Evolutionary conservation across 75 land plant genomes (phyloP).

Genomic region (Cryptomeria japonica): DNA sequence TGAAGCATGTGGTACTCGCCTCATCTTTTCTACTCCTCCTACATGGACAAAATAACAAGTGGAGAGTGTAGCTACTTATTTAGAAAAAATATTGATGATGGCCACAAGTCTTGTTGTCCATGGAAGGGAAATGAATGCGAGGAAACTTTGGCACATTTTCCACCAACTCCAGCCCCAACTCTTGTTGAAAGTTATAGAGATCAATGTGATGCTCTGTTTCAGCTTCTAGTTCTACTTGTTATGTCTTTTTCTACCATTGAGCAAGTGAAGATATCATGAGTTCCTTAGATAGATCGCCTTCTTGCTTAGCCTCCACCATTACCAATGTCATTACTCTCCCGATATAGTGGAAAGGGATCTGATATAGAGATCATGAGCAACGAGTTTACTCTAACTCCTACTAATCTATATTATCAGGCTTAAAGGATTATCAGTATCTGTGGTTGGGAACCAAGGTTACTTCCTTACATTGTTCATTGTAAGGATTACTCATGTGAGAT

Average conservation of each 20-base stretch:
- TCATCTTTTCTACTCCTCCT: conserved; percentile 78
- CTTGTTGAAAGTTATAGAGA: no score
- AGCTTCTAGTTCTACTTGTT: conserved; percentile 63
- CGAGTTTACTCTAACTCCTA: conserved; percentile 16
- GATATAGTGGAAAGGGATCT: neutral
- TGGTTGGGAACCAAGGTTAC: conserved; percentile 89
- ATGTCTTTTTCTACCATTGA: conserved; percentile 57
- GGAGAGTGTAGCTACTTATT: conserved; percentile 75
- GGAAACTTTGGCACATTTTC: no score
- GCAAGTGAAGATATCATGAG: conserved; percentile 48
- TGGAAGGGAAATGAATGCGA: no score
- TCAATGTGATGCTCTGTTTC: no score
- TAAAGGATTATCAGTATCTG: conserved; percentile 79
- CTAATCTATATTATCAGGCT: conserved; percentile 69
- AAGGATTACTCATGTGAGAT: conserved; percentile 29
- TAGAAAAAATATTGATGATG: no score
- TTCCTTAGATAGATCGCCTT: conserved; percentile 64
- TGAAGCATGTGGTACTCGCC: conserved; percentile 87
- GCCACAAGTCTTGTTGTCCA: no score
- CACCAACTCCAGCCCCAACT: no score
- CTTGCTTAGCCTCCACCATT: conserved; percentile 27
- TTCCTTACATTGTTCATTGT: conserved; percentile 82
- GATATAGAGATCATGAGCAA: conserved; percentile 18
- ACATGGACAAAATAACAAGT: conserved; percentile 87
- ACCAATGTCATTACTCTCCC: neutral